Base-by-base conservation (phyloP, 768 basidiomycete species). In the Ramaria rubella region DNA sequence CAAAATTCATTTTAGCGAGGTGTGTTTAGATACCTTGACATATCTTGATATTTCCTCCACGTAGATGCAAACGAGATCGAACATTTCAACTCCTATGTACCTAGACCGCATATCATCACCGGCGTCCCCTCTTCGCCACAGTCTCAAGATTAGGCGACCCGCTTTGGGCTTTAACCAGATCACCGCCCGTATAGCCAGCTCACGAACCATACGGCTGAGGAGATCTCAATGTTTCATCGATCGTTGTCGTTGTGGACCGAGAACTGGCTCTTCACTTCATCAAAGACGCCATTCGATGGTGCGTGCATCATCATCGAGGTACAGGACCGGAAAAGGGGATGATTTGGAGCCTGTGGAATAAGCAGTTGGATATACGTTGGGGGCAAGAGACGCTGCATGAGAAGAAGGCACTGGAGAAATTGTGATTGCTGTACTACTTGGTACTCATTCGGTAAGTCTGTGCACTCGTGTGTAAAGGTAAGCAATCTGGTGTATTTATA, bases 231-330 rank as follows among this genome's bases (percentile, higher is more conserved):
- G 86, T 75, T 87, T 15, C 86, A 83, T 60, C 77, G 84, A 0
- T 83, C 86, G 0, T 72, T 87, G 0, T 77, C 86, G 1, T 87
- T 78, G 60, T 87, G 85, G 85, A 83, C 77, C 60, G 83, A 87
- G 65, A 85, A 87, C 63, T 87, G 83, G 83, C 64, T 87, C 5
- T 69, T 76, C 55, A 69, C 74, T 5, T 72, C 77, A 3, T 61
- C 65, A 23, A 12, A 42, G 40, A 42, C 12, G 23, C 26, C 46
- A 8, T 86, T 85, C 64, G 73, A 77, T 8, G 76, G 72, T 1
- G 78, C 73, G 5, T 75, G 75, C 4, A 71, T 70, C 2, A 69
- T 87, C 58, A 70, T 87, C 46, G 67, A 7, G 81, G 81, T 0
- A 62, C 85, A 38, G 74, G 72, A n/a, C 79, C 84, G 7, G 75